Base-by-base conservation (phyloP, 2,329 filamentous ascomycete genomes). In the Xylariomycetidae sp. region DNA sequence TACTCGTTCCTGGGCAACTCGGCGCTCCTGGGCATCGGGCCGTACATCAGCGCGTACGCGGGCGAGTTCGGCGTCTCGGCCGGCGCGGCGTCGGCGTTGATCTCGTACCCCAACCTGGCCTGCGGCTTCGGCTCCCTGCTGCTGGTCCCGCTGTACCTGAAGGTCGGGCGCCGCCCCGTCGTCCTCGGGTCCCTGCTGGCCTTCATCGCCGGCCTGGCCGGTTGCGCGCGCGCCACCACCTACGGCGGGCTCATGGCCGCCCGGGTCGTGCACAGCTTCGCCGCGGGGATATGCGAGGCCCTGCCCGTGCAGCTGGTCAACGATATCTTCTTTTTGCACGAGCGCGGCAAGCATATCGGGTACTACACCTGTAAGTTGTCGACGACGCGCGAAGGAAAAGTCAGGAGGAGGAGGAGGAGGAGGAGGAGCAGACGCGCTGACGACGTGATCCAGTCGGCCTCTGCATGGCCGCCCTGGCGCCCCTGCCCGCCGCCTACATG, bases 1-100 rank as follows among this genome's bases (percentile, higher is more conserved):
- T 78, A 76, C 45, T 76, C 72, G 0, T 78, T 78, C 50, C 61
- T 78, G 17, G 72, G 72, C 2, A 77, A 75, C 49, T 67, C 71
- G 3, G 62, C 73, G 3, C 56, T 78, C 6, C 54, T 76, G 12
- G 74, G 74, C 0, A 71, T 74, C 2, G 67, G 72, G 0, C 72
- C 76, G 1, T 79, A 79, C 53, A 72, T 79, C 39, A 59, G 58
- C 5, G 64, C 76, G 23, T 79, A 65, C 47, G 55, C 70, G 0
- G 58, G 70, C 34, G 56, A 68, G 26, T 78, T 78, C 48, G 50
- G 53, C 4, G 65, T 79, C 28, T 61, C 65, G 4, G 60, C 66
- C 3, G 67, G 64, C 6, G 63, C 56, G 8, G 73, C 75, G 0
- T 75, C 73, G 1, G 68, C 68, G 6, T 53, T 79, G 20, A 64